These are phyloP conservation scores for Emmonsia crescens DNA, from an alignment of 2,329 filamentous ascomycete species.

Conservation along the genomic window DNA sequence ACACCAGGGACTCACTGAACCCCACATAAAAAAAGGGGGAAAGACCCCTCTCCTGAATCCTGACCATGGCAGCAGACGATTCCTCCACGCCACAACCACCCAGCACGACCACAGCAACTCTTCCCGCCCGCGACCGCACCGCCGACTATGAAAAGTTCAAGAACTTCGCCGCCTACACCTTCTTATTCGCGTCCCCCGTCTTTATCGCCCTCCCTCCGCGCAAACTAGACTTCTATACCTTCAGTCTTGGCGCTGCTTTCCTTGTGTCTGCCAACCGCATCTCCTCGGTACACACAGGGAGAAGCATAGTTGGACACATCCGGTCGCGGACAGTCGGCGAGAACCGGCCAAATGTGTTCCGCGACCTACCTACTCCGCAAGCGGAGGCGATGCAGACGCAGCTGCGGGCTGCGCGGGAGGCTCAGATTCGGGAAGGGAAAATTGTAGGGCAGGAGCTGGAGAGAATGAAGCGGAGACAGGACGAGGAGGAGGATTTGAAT, in stretches of 20 bases:
- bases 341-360: slow-evolving; percentile 6
- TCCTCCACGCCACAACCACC: not conserved
- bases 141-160: slow-evolving; percentile 33
- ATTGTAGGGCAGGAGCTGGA: slow-evolving; percentile 12
- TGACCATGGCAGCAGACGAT: not conserved
- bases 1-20: too few relatives aligned
- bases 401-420: slow-evolving; percentile 9
- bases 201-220: slow-evolving; percentile 49
- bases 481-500: slow-evolving; percentile 11
- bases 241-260: slow-evolving; percentile 41
- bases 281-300: slow-evolving; percentile 30
- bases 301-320: slow-evolving; percentile 26
- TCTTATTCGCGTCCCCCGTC: slow-evolving; percentile 43
- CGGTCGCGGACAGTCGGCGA: not conserved
- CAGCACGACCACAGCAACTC: slow-evolving; percentile 7
- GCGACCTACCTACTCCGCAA: slow-evolving; percentile 15
- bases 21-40: not conserved
- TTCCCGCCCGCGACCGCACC: slow-evolving; percentile 16
- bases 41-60: not conserved
- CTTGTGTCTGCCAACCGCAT: slow-evolving; percentile 42
- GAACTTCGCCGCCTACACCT: slow-evolving; percentile 28
- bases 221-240: slow-evolving; percentile 52
- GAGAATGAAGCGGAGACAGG: slow-evolving; percentile 24
- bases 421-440: slow-evolving; percentile 14
- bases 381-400: slow-evolving; percentile 14